Evolutionary conservation across 768 basidiomycete genomes (phyloP).

Genomic region (Mycena pura): DNA sequence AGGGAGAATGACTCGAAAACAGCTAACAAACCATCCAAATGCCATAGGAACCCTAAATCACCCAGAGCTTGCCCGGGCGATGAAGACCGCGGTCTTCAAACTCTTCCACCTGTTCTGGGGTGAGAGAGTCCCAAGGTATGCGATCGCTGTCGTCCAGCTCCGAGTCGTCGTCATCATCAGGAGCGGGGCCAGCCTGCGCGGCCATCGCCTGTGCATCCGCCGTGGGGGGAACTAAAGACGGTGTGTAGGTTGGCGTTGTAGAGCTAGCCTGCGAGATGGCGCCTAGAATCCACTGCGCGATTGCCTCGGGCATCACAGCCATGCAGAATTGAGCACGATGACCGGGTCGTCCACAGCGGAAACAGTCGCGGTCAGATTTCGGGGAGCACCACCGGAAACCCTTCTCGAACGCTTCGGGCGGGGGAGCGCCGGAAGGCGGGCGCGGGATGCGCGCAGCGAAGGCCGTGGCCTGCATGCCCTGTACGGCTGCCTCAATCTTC

Average conservation of each 20-base stretch:
- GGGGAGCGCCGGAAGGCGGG: neutral
- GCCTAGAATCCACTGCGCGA: neutral
- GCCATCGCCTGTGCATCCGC: neutral
- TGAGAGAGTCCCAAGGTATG: neutral
- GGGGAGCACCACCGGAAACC: neutral
- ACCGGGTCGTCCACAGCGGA: neutral
- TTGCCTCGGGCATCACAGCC: neutral
- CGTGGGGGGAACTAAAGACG: neutral
- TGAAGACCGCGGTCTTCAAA: neutral
- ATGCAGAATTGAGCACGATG: conserved; percentile 4
- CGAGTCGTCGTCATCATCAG: neutral
- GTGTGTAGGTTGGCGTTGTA: neutral
- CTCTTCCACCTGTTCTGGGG: neutral
- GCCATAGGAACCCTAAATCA: neutral
- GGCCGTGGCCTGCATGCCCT: neutral
- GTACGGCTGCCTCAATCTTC: neutral
- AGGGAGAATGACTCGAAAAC: neutral
- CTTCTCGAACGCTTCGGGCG: neutral
- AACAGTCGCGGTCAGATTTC: neutral
- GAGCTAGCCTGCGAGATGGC: neutral
- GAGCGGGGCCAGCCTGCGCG: neutral
- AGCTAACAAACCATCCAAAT: neutral
- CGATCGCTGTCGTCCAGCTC: neutral
- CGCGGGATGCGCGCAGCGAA: neutral
- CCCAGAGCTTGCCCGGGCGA: neutral